These are phyloP conservation scores for Panaeolus papilionaceus DNA, from an alignment of 768 basidiomycete species.

Conservation along the genomic window DNA sequence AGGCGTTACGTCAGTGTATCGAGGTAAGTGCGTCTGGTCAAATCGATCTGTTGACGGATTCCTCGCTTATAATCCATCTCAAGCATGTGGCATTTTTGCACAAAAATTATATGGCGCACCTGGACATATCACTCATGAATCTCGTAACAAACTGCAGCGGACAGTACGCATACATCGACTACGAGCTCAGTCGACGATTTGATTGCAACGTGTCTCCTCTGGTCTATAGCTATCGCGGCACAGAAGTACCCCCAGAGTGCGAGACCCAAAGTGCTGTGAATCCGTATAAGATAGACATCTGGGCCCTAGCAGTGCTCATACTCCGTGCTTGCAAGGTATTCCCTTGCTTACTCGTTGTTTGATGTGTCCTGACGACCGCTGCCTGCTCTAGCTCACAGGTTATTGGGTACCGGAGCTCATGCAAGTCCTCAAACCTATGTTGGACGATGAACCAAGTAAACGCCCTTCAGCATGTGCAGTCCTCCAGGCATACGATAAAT, in stretches of 20 bases:
- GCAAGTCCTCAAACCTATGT: slow-evolving; percentile 62
- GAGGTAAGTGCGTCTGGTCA: slow-evolving; percentile 50
- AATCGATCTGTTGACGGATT: slow-evolving; percentile 1
- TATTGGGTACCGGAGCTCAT: slow-evolving; percentile 66
- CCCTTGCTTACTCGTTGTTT: slow-evolving; percentile 2
- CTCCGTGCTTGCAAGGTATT: slow-evolving; percentile 69
- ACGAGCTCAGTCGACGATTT: slow-evolving; percentile 67
- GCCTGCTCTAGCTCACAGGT: slow-evolving; percentile 52
- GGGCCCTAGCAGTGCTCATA: slow-evolving; percentile 72
- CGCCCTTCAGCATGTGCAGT: slow-evolving; percentile 59
- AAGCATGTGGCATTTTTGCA: slow-evolving; percentile 81
- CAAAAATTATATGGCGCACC: slow-evolving; percentile 64
- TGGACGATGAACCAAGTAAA: slow-evolving; percentile 53
- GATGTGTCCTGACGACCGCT: slow-evolving; percentile 12
- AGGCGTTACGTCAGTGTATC: slow-evolving; percentile 67
- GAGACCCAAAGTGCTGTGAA: slow-evolving; percentile 55
- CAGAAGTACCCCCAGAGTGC: slow-evolving; percentile 76
- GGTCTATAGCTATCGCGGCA: slow-evolving; percentile 55
- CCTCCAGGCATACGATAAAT: slow-evolving; percentile 56
- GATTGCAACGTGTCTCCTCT: slow-evolving; percentile 36
- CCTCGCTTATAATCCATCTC: neutral
- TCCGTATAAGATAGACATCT: slow-evolving; percentile 78
- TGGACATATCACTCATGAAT: slow-evolving; percentile 76
- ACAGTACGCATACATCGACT: slow-evolving; percentile 77
- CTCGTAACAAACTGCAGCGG: slow-evolving; percentile 70